These are phyloP conservation scores for Hypoxylon rickii DNA, from an alignment of 495 filamentous ascomycete genomes.

Conservation along the genomic window DNA sequence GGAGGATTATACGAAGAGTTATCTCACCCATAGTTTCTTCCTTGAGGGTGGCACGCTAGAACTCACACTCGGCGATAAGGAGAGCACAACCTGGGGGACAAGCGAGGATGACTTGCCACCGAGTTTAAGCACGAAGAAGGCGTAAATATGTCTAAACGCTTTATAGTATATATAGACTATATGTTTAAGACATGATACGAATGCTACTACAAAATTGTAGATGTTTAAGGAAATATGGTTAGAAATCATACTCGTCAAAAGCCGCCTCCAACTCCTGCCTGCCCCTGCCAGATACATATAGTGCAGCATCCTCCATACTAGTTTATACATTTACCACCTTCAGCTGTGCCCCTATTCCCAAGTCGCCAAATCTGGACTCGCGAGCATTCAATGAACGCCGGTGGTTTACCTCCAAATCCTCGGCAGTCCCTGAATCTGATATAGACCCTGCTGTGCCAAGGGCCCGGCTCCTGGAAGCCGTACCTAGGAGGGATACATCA, in stretches of 20 bases:
- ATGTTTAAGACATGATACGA: too few species aligned
- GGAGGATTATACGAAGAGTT: conserved; percentile 64
- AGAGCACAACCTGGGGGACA: conserved; percentile 69
- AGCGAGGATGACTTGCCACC: conserved; percentile 65
- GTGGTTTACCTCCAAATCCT: not conserved
- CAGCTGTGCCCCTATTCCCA: not conserved
- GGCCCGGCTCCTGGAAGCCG: not conserved
- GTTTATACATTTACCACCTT: not conserved
- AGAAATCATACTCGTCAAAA: too few species aligned
- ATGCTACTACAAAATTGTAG: too few species aligned
- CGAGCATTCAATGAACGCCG: not conserved
- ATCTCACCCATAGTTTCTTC: conserved; percentile 71
- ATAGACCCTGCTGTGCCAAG: not conserved
- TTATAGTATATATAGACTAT: too few species aligned
- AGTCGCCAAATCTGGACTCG: not conserved
- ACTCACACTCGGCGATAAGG: conserved; percentile 60
- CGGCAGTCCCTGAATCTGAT: not conserved
- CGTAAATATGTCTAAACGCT: too few species aligned
- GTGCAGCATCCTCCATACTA: not conserved
- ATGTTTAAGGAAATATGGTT: too few species aligned
- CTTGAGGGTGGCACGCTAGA: conserved; percentile 65
- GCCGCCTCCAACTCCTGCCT: too few species aligned
- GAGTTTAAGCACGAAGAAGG: conserved; percentile 42
- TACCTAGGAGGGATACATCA: not conserved
- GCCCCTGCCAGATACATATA: too few species aligned